Conservation (phyloP, 2,329 filamentous ascomycete species). For the Pseudogymnoascus sp. region DNA sequence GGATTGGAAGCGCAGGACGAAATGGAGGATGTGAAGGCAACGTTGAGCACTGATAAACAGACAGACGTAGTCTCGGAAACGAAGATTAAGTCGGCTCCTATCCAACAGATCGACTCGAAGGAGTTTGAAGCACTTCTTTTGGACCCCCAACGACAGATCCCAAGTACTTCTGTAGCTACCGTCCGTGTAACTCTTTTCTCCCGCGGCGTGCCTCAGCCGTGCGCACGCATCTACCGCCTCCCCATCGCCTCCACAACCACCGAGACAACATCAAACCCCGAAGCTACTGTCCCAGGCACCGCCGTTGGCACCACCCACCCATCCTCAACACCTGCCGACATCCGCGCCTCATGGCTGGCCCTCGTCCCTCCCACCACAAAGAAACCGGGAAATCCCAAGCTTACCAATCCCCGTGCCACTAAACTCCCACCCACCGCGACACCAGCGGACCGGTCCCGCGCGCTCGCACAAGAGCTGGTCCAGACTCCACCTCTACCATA, state of each 20-base stretch:
- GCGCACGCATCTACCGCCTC: constrained; percentile 80
- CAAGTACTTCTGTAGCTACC: constrained; percentile 42
- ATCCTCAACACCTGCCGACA: constrained; percentile 32
- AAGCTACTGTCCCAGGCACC: constrained; percentile 36
- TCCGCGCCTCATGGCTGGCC: constrained; percentile 67
- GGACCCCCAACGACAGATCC: constrained; percentile 19
- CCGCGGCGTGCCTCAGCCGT: constrained; percentile 62
- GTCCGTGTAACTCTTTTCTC: constrained; percentile 60
- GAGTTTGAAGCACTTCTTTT: constrained; percentile 21
- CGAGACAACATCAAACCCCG: constrained; percentile 35
- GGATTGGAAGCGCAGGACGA: not conserved
- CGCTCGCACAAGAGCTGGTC: constrained; percentile 43
- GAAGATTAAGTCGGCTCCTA: constrained; percentile 6
- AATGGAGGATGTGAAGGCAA: constrained; percentile 7
- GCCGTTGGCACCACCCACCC: constrained; percentile 25
- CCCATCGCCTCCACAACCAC: constrained; percentile 35
- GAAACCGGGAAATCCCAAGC: constrained; percentile 21
- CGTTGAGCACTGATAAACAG: constrained; percentile 11
- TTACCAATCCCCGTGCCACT: constrained; percentile 13
- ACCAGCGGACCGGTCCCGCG: constrained; percentile 33
- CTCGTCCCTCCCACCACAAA: constrained; percentile 34
- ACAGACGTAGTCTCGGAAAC: not conserved
- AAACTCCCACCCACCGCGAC: constrained; percentile 24
- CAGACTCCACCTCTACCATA: constrained; percentile 35
- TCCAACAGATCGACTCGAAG: constrained; percentile 18